Percentiles rank a stretch among this genome's conserved stretches.
Conservation (phyloP, 2,329 filamentous ascomycete species). For the Alternaria sp. region DNA sequence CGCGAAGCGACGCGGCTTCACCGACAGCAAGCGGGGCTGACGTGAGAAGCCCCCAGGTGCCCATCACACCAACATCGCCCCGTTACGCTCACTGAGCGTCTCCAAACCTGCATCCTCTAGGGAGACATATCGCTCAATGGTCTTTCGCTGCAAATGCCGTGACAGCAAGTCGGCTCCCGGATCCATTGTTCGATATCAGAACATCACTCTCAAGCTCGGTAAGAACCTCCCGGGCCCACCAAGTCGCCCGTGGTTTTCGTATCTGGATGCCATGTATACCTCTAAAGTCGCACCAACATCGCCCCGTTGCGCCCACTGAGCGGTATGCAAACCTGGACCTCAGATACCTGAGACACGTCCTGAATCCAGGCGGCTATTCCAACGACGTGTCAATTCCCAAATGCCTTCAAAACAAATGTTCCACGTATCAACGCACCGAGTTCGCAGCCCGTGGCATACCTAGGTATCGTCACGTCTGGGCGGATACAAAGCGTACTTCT, state of each 20-base stretch:
- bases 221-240: too few relatives aligned
- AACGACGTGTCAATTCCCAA: not conserved
- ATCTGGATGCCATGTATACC: too few relatives aligned
- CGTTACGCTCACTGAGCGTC: not conserved
- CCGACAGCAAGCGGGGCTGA: not conserved
- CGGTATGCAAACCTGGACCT: not conserved
- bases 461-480: not conserved
- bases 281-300: not conserved
- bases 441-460: not conserved
- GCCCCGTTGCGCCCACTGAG: not conserved
- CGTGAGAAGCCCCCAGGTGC: not conserved
- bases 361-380: not conserved
- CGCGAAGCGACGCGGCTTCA: not conserved
- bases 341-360: not conserved
- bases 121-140: too few relatives aligned
- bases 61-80: not conserved
- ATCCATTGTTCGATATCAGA: too few relatives aligned
- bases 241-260: too few relatives aligned
- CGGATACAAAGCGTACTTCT: not conserved
- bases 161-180: too few relatives aligned
- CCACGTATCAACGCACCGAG: not conserved
- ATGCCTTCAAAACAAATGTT: not conserved
- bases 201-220: too few relatives aligned
- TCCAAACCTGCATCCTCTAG: too few relatives aligned
- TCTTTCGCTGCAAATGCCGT: too few relatives aligned